A percentile compares a stretch with the other conserved stretches of the same genome.
Conservation (phyloP, 495 filamentous ascomycete species). For the Extremus antarcticus region DNA sequence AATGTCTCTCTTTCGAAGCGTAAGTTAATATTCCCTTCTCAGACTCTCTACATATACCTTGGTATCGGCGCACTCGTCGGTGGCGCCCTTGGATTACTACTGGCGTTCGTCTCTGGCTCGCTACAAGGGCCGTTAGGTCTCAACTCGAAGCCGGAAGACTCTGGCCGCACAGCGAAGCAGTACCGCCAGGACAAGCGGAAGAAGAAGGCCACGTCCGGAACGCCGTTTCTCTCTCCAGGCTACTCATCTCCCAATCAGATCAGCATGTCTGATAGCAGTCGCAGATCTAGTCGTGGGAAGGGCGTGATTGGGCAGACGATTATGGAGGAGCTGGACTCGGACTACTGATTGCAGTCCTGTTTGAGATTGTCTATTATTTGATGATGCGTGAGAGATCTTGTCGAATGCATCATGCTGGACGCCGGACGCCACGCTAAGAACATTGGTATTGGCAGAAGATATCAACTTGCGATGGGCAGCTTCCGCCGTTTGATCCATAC, state of each 20-base stretch:
- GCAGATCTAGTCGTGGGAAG: not conserved
- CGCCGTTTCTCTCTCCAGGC: slow-evolving; percentile 3
- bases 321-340: slow-evolving; percentile 19
- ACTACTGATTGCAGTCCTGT: not conserved
- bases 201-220: slow-evolving; percentile 6
- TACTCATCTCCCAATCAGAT: slow-evolving; percentile 1
- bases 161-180: slow-evolving; percentile 11
- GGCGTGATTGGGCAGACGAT: slow-evolving; percentile 17
- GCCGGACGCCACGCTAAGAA: too few relatives aligned
- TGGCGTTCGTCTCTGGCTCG: slow-evolving; percentile 28
- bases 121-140: slow-evolving; percentile 8
- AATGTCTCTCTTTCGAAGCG: not conserved
- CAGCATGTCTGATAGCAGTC: slow-evolving; percentile 5
- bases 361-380: not conserved
- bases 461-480: not conserved
- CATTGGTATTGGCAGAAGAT: too few relatives aligned
- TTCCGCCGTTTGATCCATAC: slow-evolving; percentile 25
- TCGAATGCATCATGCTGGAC: too few relatives aligned
- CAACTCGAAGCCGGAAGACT: not conserved
- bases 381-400: too few relatives aligned
- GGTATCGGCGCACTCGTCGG: slow-evolving; percentile 50
- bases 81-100: slow-evolving; percentile 37
- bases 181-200: slow-evolving; percentile 17
- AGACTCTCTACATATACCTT: slow-evolving; percentile 58
- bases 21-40: not conserved